Conservation (phyloP, 139 green algal genomes). For the Chara braunii region DNA sequence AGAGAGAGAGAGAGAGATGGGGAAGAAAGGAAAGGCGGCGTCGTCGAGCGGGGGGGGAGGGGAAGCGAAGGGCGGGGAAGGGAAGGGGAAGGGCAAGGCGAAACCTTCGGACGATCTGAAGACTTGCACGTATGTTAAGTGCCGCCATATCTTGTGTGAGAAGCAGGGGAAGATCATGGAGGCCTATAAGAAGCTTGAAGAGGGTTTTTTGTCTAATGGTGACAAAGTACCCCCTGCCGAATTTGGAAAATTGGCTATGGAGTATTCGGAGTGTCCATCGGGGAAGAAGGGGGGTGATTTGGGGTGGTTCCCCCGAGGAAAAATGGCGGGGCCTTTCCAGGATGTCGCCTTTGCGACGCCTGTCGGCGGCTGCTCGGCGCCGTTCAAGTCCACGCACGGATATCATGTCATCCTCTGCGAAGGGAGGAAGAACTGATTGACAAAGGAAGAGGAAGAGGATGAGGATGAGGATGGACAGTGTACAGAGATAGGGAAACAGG, state of each 20-base stretch:
- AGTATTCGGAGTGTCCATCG: conserved; percentile 27
- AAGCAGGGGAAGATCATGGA: conserved; percentile 38
- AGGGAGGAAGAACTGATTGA: conserved; percentile 22
- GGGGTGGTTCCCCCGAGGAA: conserved; percentile 33
- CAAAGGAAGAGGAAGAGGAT: too few species aligned
- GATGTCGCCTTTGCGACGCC: conserved; percentile 30
- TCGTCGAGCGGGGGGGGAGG: not conserved
- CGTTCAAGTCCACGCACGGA: conserved; percentile 38
- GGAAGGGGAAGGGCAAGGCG: not conserved
- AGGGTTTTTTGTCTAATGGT: conserved; percentile 16
- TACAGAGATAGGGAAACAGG: too few species aligned
- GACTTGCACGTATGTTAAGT: conserved; percentile 26
- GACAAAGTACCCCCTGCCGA: conserved; percentile 34
- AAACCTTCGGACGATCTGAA: conserved; percentile 13
- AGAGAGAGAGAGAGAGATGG: too few species aligned
- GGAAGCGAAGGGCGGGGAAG: not conserved
- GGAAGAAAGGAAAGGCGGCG: conserved; percentile 12
- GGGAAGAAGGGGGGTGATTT: conserved; percentile 34
- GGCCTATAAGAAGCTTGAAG: conserved; percentile 38
- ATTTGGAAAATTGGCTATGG: conserved; percentile 26
- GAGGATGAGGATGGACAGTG: too few species aligned
- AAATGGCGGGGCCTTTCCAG: conserved; percentile 37
- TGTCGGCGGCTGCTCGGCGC: conserved; percentile 9
- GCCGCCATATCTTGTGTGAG: conserved; percentile 32
- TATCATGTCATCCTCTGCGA: conserved; percentile 35